Evolutionary conservation across 2,329 filamentous ascomycete species (phyloP).

Genomic region (Keithomyces neogunnii): DNA sequence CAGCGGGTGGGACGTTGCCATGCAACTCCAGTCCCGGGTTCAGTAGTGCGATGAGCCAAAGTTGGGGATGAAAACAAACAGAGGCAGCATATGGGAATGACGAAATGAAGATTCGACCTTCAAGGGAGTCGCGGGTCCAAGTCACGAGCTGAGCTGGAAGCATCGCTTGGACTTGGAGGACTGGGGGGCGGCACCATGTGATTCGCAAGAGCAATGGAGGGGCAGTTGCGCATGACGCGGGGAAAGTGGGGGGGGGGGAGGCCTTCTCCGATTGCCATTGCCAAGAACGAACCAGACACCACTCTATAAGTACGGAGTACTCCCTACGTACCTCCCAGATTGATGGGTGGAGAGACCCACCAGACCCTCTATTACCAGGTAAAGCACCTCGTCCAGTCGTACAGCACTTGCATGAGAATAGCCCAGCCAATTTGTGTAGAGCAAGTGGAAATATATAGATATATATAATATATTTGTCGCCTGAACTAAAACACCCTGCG

Average conservation of each 20-base stretch:
- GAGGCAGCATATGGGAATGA: background rate
- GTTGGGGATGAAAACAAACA: background rate
- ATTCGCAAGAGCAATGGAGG: background rate
- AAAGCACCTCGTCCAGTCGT: too few species aligned
- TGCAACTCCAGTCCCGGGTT: background rate
- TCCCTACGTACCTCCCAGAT: too few species aligned
- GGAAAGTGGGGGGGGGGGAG: too few species aligned
- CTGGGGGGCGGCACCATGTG: slow-evolving; percentile 4
- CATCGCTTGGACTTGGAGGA: background rate
- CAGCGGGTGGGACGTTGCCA: background rate
- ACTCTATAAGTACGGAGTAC: too few species aligned
- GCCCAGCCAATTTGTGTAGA: too few species aligned
- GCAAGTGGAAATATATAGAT: too few species aligned
- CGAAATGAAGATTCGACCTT: background rate
- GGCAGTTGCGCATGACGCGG: slow-evolving; percentile 4
- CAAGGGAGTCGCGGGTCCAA: background rate
- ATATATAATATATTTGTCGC: too few species aligned
- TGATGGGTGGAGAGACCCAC: too few species aligned
- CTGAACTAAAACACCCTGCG: too few species aligned
- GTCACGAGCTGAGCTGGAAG: background rate
- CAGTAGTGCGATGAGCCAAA: background rate
- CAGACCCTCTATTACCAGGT: too few species aligned
- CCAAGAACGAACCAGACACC: background rate
- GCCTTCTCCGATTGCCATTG: too few species aligned
- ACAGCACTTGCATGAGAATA: too few species aligned